These are phyloP conservation scores for Rhizopogon hawkerae DNA, from an alignment of 1,284 basidiomycete species.

Conservation along the genomic window DNA sequence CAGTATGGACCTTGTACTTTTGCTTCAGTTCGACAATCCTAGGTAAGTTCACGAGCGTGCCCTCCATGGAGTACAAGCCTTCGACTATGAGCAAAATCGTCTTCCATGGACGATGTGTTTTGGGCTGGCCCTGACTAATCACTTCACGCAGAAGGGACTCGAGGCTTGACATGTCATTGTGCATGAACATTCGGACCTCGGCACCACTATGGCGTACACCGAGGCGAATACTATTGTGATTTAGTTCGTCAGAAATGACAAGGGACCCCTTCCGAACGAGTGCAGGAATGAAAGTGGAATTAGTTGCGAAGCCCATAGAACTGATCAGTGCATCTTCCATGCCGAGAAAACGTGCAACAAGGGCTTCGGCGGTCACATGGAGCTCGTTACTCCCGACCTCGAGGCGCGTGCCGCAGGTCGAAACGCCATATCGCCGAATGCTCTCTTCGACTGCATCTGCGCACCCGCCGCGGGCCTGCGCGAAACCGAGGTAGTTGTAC, in stretches of 20 bases:
- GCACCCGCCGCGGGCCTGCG: slow-evolving; percentile 83
- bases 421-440: slow-evolving; percentile 70
- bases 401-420: slow-evolving; percentile 67
- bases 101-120: slow-evolving; percentile 94
- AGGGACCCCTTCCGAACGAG: slow-evolving; percentile 83
- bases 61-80: slow-evolving; percentile 95
- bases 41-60: slow-evolving; percentile 80
- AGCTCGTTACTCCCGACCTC: slow-evolving; percentile 78
- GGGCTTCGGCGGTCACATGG: slow-evolving; percentile 70
- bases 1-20: slow-evolving; percentile 73
- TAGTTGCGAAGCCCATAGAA: slow-evolving; percentile 97
- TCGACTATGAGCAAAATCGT: slow-evolving; percentile 92
- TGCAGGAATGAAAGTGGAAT: slow-evolving; percentile 88
- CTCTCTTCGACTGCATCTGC: slow-evolving; percentile 81
- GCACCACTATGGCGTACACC: slow-evolving; percentile 84
- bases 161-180: slow-evolving; percentile 83
- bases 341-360: slow-evolving; percentile 81
- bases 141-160: slow-evolving; percentile 78
- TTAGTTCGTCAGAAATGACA: slow-evolving; percentile 92
- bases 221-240: slow-evolving; percentile 89
- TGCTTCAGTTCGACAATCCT: slow-evolving; percentile 77
- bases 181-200: slow-evolving; percentile 85
- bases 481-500: slow-evolving; percentile 98
- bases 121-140: slow-evolving; percentile 91
- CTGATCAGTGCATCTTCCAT: slow-evolving; percentile 78